phyloP scores from a whole-genome alignment of 1,139 yeast genomes.

The Suhomyces coccinellae region DNA sequence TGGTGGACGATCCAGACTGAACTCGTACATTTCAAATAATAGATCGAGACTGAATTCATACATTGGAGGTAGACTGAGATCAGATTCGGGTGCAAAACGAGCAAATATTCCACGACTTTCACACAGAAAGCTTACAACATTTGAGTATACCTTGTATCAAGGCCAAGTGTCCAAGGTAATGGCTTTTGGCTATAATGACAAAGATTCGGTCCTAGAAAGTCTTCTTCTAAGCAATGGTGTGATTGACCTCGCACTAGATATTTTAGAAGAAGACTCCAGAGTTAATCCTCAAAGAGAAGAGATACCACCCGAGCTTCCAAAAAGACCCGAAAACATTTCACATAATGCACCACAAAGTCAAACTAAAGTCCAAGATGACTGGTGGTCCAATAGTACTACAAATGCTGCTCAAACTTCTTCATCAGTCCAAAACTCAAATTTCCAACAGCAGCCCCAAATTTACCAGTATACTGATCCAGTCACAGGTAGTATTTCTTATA shows the following conservation, averaged over 20 bases:
- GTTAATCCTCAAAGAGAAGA: constrained; percentile 40
- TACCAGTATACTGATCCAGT: constrained; percentile 65
- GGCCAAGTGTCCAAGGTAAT: constrained; percentile 40
- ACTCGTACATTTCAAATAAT: constrained; percentile 9
- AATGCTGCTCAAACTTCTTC: constrained; percentile 7
- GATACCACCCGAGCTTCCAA: constrained; percentile 41
- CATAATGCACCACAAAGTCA: not conserved
- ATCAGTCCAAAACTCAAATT: not conserved
- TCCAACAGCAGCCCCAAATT: constrained; percentile 38
- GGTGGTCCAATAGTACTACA: constrained; percentile 24
- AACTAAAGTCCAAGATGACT: constrained; percentile 20
- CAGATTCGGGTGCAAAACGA: constrained; percentile 15
- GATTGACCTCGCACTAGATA: constrained; percentile 49
- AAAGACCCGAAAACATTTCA: constrained; percentile 31
- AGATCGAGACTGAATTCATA: constrained; percentile 24
- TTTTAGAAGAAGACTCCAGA: constrained; percentile 42
- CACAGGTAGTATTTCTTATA: constrained; percentile 59
- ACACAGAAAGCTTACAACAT: constrained; percentile 45
- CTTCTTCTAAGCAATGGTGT: constrained; percentile 49
- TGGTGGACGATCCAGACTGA: constrained; percentile 23
- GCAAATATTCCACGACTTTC: constrained; percentile 33
- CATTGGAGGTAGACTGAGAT: constrained; percentile 17
- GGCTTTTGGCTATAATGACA: constrained; percentile 48
- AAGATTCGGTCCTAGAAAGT: constrained; percentile 52
- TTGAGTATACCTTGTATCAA: constrained; percentile 43